These are phyloP conservation scores for Chalciporus chontae DNA, from an alignment of 768 basidiomycete species.

Conservation along the genomic window DNA sequence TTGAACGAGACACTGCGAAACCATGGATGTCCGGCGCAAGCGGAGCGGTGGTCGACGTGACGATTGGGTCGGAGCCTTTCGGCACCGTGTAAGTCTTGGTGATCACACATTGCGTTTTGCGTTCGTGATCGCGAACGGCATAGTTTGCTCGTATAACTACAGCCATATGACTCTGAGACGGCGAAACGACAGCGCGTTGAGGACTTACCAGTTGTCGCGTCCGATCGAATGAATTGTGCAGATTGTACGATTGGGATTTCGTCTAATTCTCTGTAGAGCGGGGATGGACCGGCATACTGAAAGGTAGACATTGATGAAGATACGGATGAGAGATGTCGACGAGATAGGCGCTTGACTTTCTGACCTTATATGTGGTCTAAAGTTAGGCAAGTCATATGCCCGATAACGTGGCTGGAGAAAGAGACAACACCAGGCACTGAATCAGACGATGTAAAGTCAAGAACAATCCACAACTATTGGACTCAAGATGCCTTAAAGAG, in stretches of 20 bases:
- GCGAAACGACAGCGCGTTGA: not conserved
- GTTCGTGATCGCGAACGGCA: slow-evolving; percentile 42
- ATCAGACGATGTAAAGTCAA: too few species aligned
- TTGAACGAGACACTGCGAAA: slow-evolving; percentile 39
- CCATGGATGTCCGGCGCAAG: slow-evolving; percentile 33
- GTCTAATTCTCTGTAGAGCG: slow-evolving; percentile 31
- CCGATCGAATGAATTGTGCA: slow-evolving; percentile 24
- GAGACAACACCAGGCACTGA: not conserved
- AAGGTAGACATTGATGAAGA: slow-evolving; percentile 3
- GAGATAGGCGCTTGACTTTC: not conserved
- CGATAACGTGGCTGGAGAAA: not conserved
- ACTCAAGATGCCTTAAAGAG: too few species aligned
- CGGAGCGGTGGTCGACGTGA: slow-evolving; percentile 1
- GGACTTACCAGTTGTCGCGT: slow-evolving; percentile 2
- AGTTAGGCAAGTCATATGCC: too few species aligned
- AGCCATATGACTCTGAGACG: not conserved
- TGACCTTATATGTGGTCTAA: not conserved
- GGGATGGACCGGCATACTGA: slow-evolving; percentile 1
- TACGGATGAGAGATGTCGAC: not conserved
- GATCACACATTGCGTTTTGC: slow-evolving; percentile 42
- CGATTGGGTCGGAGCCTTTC: slow-evolving; percentile 1
- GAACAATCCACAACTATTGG: too few species aligned
- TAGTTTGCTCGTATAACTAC: slow-evolving; percentile 42
- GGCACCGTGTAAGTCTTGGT: slow-evolving; percentile 34
- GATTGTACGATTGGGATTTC: slow-evolving; percentile 34